These are phyloP conservation scores for Suillus brevipes DNA, from an alignment of 768 basidiomycete genomes.

Conservation along the genomic window DNA sequence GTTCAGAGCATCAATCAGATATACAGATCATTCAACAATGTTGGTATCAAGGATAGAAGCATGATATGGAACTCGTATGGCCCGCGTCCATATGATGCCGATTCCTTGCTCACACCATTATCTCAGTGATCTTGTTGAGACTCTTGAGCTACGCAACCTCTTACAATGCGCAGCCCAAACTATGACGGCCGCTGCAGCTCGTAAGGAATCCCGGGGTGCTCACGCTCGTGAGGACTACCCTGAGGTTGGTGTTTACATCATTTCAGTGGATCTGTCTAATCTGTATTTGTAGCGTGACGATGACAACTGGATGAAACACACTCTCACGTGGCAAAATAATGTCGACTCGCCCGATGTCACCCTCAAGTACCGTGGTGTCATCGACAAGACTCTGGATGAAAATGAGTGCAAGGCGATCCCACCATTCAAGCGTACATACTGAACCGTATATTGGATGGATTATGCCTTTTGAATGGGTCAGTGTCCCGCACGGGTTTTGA, in stretches of 20 bases:
- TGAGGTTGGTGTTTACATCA: constrained; percentile 53
- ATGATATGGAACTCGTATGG: constrained; percentile 99
- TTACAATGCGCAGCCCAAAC: constrained; percentile 96
- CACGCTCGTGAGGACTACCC: constrained; percentile 98
- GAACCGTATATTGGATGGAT: constrained; percentile 15
- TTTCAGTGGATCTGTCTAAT: constrained; percentile 8
- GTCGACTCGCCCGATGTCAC: constrained; percentile 76
- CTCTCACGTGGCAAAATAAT: constrained; percentile 88
- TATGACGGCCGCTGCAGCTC: constrained; percentile 87
- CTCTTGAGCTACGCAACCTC: constrained; percentile 93
- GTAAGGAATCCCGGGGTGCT: constrained; percentile 97
- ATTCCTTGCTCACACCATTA: constrained; percentile 11
- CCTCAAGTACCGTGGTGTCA: constrained; percentile 88
- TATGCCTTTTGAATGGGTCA: neutral
- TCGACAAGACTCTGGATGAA: constrained; percentile 85
- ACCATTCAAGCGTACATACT: constrained; percentile 97
- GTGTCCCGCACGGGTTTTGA: constrained; percentile 40
- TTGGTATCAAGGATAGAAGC: constrained; percentile 96
- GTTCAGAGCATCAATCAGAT: constrained; percentile 83
- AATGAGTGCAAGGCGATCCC: constrained; percentile 96
- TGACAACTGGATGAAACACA: constrained; percentile 92
- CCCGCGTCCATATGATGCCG: constrained; percentile 1
- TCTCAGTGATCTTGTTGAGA: constrained; percentile 90
- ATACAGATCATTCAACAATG: constrained; percentile 85
- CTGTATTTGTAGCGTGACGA: constrained; percentile 74